Evolutionary conservation across 2,329 filamentous ascomycete species (phyloP).

Genomic region (Cladorrhinum sp.): DNA sequence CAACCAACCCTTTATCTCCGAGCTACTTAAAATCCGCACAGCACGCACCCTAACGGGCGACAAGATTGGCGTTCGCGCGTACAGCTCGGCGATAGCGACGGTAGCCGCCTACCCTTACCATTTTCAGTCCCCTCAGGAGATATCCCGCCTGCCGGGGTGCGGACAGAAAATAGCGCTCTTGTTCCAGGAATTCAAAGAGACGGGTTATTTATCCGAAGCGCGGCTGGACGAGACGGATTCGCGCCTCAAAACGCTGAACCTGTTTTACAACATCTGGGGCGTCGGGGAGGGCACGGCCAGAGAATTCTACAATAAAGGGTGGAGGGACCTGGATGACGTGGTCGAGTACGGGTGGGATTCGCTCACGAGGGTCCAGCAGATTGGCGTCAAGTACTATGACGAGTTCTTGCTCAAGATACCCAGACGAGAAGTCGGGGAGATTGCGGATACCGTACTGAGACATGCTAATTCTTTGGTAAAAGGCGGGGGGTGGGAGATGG

Average conservation of each 20-base stretch:
- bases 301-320: conserved; percentile 76
- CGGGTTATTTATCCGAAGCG: conserved; percentile 61
- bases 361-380: conserved; percentile 80
- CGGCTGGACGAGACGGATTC: conserved; percentile 62
- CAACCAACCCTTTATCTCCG: conserved; percentile 71
- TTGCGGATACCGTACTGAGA: conserved; percentile 59
- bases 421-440: conserved; percentile 68
- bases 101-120: conserved; percentile 73
- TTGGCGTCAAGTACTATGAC: conserved; percentile 90
- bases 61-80: conserved; percentile 77
- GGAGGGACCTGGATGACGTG: conserved; percentile 82
- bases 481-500: conserved; percentile 49
- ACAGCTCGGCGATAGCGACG: conserved; percentile 80
- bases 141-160: conserved; percentile 69
- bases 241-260: conserved; percentile 59
- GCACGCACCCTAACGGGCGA: conserved; percentile 70
- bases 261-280: conserved; percentile 89
- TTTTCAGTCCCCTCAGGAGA: conserved; percentile 43
- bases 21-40: conserved; percentile 71
- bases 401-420: conserved; percentile 74
- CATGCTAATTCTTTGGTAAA: conserved; percentile 67
- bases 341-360: conserved; percentile 76
- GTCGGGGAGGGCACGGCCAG: conserved; percentile 78
- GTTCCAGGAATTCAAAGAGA: conserved; percentile 69
- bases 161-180: conserved; percentile 74